Evolutionary conservation across 768 basidiomycete genomes (phyloP), one percentile per base, ranked within the genome.

Genomic region (Pleurotus ostreatus): DNA sequence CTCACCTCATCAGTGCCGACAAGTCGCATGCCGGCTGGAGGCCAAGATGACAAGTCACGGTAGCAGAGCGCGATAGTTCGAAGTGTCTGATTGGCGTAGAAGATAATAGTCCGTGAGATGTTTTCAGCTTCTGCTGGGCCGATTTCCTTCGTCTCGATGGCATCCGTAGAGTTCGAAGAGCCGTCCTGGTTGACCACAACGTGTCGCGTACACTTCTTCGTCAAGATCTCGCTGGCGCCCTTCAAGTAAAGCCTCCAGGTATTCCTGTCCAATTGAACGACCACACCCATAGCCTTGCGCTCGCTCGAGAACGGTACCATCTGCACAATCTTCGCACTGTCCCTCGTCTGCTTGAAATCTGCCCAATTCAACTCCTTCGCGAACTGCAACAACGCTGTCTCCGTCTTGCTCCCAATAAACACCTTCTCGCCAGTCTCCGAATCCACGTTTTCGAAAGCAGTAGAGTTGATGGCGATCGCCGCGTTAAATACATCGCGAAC

Each of bases 61-160:
- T 98, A 98, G 69, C 95, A 97, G 45, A 98, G 71, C 1, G 95
- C 94, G 61, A 99, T 92, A 1, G 97, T 98, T 49, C 96, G 85
- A 8, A 98, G 84, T 11, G 86, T 89, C 74, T 98, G 96, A 70
- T 95, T 95, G 64, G 95, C 95, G 69, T 99, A 98, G 72, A 97
- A 96, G 61, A 96, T 95, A 71, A 95, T 98, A 12, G 96, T 98
- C 46, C 92, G 82, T 23, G 79, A 81, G 67, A 98, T 92, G 66
- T 98, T 98, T 65, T 89, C 87, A 57, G 78, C 76, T 12, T 86
- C 84, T 15, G 85, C 72, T 8, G 81, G 74, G 62, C 84, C 85
- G 56, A 97, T 92, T 1, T 69, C 69, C 57, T 67, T 71, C 2
- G 82, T 84, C 66, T 86, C 79, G 44, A 95, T 69, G 22, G 62